Evolutionary conservation across 768 basidiomycete genomes (phyloP).

Genomic region (Pisolithus marmoratus): DNA sequence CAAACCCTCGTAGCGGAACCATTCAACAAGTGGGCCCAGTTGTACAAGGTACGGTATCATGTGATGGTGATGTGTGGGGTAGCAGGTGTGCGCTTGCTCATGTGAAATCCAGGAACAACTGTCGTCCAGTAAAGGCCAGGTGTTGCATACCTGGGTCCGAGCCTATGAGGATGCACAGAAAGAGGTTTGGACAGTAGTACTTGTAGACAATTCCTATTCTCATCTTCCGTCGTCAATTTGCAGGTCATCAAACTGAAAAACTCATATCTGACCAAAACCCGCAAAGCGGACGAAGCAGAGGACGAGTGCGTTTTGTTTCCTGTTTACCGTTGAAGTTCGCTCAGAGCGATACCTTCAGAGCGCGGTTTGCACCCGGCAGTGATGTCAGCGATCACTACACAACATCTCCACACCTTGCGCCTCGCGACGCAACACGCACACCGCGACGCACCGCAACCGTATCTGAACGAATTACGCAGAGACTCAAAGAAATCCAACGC

Average conservation of each 20-base stretch:
- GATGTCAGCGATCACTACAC: slow-evolving; percentile 70
- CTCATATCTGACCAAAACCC: slow-evolving; percentile 69
- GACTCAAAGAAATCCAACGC: slow-evolving; percentile 75
- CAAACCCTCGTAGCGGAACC: slow-evolving; percentile 71
- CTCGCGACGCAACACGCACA: slow-evolving; percentile 42
- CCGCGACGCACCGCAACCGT: slow-evolving; percentile 68
- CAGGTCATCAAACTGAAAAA: slow-evolving; percentile 64
- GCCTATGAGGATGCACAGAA: slow-evolving; percentile 65
- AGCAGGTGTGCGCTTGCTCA: neutral
- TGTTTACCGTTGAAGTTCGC: neutral
- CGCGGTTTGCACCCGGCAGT: slow-evolving; percentile 77
- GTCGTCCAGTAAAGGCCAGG: slow-evolving; percentile 46
- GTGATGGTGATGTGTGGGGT: too few species aligned
- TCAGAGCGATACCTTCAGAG: slow-evolving; percentile 40
- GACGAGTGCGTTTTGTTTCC: slow-evolving; percentile 66
- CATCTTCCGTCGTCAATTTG: slow-evolving; percentile 1
- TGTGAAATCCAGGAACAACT: slow-evolving; percentile 48
- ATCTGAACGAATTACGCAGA: slow-evolving; percentile 79
- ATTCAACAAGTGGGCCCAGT: slow-evolving; percentile 73
- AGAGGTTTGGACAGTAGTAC: slow-evolving; percentile 40
- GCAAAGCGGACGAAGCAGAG: slow-evolving; percentile 86
- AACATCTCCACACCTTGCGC: slow-evolving; percentile 63
- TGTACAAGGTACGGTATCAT: slow-evolving; percentile 50
- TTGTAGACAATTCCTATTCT: neutral
- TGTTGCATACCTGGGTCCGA: slow-evolving; percentile 62